Base-by-base conservation (phyloP, 352 stramenopile species). In the Pythium phragmitis region DNA sequence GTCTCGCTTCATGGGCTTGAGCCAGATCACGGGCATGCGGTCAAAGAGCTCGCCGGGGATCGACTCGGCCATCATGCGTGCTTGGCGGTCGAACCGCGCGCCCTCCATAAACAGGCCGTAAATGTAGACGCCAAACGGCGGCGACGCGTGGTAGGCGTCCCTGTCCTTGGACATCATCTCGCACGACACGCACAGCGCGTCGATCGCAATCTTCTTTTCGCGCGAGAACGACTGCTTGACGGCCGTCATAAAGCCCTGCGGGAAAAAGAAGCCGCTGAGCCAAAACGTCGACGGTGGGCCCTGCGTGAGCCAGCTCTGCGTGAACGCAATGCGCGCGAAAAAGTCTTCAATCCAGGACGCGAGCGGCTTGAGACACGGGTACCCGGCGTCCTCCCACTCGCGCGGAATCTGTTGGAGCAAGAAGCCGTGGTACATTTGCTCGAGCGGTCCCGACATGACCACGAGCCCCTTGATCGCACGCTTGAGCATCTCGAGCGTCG, bases 261-360 rank as follows among this genome's bases (percentile, higher is more conserved):
- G 90, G 66, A 98, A 98, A 78, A 96, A 97, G 59, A 98, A 97
- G 7, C 92, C 89, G 3, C 82, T 92, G 54, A 98, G 79, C 88
- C 89, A 97, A 51, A 97, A 97, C 21, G 93, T 85, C 2, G 75
- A 57, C 5, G 87, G 87, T 48, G 91, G 91, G 19, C 87, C 87
- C 30, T 89, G 57, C 2, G 74, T 72, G 33, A 96, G 79, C 87
- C 87, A 96, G 41, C 73, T 76, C 7, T 75, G 51, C 7, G 95
- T 57, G 50, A 96, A 96, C 6, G 72, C 54, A 33, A 96, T 60
- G 9, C 87, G 85, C 17, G 92, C 83, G 4, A 94, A 70, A 4
- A 97, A 57, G 58, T 98, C 90, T 13, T 94, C 79, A 14, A 95
- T 89, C 91, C 91, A 98, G 7, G 87, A 74, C 0, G 76, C 81